phyloP scores from a whole-genome alignment of 2,329 filamentous ascomycete genomes.

The Trichoderma lentiforme region DNA sequence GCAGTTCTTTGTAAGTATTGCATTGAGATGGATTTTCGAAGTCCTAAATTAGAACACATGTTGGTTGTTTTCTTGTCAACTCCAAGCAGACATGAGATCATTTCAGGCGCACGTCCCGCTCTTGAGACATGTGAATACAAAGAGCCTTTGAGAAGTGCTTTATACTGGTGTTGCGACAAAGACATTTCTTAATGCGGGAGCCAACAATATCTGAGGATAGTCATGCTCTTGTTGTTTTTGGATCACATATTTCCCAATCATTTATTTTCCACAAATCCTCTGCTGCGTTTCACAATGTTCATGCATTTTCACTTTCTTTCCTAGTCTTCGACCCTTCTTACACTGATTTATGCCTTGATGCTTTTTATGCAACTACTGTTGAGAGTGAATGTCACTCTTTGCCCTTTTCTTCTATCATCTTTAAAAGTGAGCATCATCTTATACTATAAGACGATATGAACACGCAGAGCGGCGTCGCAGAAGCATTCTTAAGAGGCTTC shows the following conservation, averaged over 20 bases:
- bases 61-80: not conserved
- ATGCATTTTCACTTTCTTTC: not conserved
- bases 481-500: not conserved
- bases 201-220: not conserved
- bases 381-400: not conserved
- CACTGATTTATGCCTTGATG: not conserved
- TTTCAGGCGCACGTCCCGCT: not conserved
- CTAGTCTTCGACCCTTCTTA: not conserved
- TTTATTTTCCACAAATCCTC: not conserved
- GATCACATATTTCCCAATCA: not conserved
- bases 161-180: not conserved
- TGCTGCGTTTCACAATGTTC: not conserved
- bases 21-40: not conserved
- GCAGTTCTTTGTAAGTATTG: not conserved
- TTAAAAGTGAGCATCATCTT: not conserved
- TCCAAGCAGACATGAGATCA: not conserved
- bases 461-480: not conserved
- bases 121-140: not conserved
- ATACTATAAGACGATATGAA: not conserved
- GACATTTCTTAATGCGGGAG: not conserved
- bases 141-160: slow-evolving; percentile 4
- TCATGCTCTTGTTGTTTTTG: not conserved
- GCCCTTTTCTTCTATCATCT: not conserved
- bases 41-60: not conserved
- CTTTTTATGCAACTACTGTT: not conserved